Evolutionary conservation across 768 basidiomycete genomes (phyloP).

Genomic region (Calocera viscosa): DNA sequence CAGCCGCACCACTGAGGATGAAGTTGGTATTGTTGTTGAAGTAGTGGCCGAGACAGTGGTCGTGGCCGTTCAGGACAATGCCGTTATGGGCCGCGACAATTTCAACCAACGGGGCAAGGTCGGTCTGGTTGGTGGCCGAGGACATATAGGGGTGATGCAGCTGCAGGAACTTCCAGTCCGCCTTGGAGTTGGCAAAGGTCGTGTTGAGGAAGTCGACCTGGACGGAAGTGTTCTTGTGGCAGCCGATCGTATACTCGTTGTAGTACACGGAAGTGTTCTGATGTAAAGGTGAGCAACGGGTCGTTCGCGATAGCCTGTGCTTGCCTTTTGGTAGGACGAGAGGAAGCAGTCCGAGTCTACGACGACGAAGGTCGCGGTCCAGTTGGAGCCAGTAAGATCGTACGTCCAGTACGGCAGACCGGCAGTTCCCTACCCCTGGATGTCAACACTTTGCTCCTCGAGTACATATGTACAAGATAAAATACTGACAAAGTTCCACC

Average conservation of each 20-base stretch:
- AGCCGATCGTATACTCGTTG: neutral
- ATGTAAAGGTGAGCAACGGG: neutral
- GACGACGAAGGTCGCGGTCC: neutral
- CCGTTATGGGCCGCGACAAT: neutral
- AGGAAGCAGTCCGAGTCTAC: neutral
- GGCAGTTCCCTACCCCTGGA: neutral
- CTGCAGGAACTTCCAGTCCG: constrained; percentile 1
- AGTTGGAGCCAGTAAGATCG: neutral
- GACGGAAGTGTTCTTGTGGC: neutral
- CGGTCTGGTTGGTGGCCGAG: neutral
- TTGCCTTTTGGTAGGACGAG: neutral
- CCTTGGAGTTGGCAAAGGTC: neutral
- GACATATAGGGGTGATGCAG: neutral
- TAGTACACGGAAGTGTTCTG: neutral
- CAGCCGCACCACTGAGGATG: neutral
- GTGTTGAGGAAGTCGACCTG: neutral
- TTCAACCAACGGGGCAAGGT: neutral
- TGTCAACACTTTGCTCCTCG: neutral
- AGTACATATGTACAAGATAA: neutral
- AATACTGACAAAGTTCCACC: neutral
- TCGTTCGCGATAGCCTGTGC: neutral
- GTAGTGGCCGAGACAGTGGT: neutral
- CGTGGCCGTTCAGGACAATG: neutral
- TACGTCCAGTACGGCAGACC: neutral
- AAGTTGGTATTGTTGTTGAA: neutral